phyloP scores from a whole-genome alignment of 73 alveolate genomes.

The Paramecium primaurelia region DNA sequence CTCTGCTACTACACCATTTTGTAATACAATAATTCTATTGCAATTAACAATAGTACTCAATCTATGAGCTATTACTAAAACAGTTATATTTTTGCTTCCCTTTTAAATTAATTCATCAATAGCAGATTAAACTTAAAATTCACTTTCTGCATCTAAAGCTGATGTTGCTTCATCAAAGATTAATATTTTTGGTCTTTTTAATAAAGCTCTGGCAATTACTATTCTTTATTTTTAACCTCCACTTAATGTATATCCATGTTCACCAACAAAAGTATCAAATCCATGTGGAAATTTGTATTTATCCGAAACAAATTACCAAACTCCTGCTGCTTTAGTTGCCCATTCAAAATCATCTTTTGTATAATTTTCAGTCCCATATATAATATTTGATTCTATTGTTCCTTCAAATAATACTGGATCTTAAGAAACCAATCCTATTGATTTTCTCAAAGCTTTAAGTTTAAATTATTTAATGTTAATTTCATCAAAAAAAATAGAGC shows the following conservation, averaged over 20 bases:
- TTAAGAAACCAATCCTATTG: slow-evolving; percentile 81
- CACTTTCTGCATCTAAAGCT: slow-evolving; percentile 66
- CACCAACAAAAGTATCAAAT: slow-evolving; percentile 65
- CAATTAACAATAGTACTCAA: slow-evolving; percentile 71
- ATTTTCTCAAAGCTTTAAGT: slow-evolving; percentile 68
- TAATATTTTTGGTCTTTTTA: slow-evolving; percentile 62
- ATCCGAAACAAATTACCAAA: slow-evolving; percentile 43
- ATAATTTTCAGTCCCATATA: slow-evolving; percentile 61
- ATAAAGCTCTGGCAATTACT: slow-evolving; percentile 70
- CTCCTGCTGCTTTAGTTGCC: slow-evolving; percentile 61
- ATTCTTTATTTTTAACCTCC: slow-evolving; percentile 62
- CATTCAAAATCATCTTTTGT: slow-evolving; percentile 37
- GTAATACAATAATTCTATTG: slow-evolving; percentile 68
- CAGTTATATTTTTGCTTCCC: slow-evolving; percentile 51
- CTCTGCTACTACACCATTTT: slow-evolving; percentile 65
- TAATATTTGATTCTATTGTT: slow-evolving; percentile 76
- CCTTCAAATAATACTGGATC: slow-evolving; percentile 87
- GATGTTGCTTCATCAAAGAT: slow-evolving; percentile 73
- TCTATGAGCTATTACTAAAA: slow-evolving; percentile 71
- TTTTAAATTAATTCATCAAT: slow-evolving; percentile 53
- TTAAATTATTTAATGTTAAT: slow-evolving; percentile 73
- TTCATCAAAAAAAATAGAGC: slow-evolving; percentile 75
- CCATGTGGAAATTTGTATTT: slow-evolving; percentile 60
- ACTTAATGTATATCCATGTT: slow-evolving; percentile 63
- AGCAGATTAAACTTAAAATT: slow-evolving; percentile 54